Evolutionary conservation across 2,329 filamentous ascomycete genomes (phyloP).

Genomic region (Fusarium sp.): DNA sequence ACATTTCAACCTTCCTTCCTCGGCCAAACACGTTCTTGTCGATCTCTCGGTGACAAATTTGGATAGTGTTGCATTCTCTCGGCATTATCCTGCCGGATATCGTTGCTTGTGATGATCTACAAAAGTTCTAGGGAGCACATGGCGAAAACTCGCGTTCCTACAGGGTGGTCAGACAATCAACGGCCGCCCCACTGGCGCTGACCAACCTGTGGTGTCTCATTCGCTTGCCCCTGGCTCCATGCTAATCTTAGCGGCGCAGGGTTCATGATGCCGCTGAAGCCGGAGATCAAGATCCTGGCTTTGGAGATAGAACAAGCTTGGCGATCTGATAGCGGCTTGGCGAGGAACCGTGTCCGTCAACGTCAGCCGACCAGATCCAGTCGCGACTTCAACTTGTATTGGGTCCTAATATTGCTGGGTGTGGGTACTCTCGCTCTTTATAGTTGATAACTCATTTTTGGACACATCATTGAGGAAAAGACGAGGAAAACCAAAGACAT

Average conservation of each 20-base stretch:
- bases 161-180: constrained; percentile 1
- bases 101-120: neutral
- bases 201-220: constrained; percentile 4
- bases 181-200: neutral
- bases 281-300: neutral
- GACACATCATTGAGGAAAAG: neutral
- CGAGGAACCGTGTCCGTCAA: neutral
- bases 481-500: neutral
- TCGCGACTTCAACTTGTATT: neutral
- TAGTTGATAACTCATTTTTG: neutral
- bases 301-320: neutral
- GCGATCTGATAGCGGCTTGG: constrained; percentile 5
- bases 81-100: constrained; percentile 19
- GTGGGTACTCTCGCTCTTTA: neutral
- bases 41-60: constrained; percentile 17
- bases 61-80: constrained; percentile 6
- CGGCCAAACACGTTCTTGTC: neutral
- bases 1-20: neutral
- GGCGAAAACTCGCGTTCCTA: constrained; percentile 14
- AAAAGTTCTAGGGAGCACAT: constrained; percentile 22
- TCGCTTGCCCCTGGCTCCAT: constrained; percentile 7
- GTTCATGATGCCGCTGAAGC: neutral
- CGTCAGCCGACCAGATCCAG: neutral
- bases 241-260: neutral
- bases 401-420: neutral